phyloP scores from a whole-genome alignment of 164 flowering plant genomes.

The Piper longum region DNA sequence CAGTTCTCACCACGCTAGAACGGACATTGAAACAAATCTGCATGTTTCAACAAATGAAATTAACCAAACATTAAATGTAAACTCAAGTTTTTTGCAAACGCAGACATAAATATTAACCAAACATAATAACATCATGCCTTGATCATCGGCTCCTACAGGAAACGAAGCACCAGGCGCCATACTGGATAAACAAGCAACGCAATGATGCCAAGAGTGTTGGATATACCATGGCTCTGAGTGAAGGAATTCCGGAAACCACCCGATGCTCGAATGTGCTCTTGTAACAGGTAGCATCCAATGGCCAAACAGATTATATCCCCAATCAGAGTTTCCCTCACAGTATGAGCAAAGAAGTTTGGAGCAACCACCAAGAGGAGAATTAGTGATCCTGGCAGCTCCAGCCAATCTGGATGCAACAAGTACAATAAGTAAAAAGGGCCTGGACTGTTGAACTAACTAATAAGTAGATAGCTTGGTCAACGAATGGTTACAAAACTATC shows the following conservation, averaged over 20 bases:
- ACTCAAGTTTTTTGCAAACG: too few relatives aligned
- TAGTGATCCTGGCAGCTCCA: conserved; percentile 75
- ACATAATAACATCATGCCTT: too few relatives aligned
- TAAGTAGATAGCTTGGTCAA: too few relatives aligned
- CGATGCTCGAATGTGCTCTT: conserved; percentile 84
- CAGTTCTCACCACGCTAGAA: too few relatives aligned
- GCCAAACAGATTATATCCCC: conserved; percentile 41
- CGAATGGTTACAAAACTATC: too few relatives aligned
- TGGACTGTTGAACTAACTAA: too few relatives aligned
- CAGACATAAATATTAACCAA: too few relatives aligned
- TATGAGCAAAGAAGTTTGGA: conserved; percentile 50
- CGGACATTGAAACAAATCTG: too few relatives aligned
- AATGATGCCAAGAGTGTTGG: conserved; percentile 75
- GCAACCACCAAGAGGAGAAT: conserved; percentile 76
- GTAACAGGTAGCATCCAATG: conserved; percentile 74
- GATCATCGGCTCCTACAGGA: conserved; percentile 5
- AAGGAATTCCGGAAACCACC: conserved; percentile 90
- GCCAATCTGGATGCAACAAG: conserved; percentile 46
- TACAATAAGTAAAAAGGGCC: too few relatives aligned
- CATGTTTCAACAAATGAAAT: too few relatives aligned
- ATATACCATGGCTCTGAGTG: conserved; percentile 56
- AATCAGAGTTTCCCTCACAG: conserved; percentile 34
- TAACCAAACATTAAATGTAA: too few relatives aligned
- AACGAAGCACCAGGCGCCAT: conserved; percentile 45
- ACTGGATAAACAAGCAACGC: conserved; percentile 61